These are phyloP conservation scores for Acanthamoeba healyi DNA, from an alignment of 208 protist genomes.

Conservation along the genomic window DNA sequence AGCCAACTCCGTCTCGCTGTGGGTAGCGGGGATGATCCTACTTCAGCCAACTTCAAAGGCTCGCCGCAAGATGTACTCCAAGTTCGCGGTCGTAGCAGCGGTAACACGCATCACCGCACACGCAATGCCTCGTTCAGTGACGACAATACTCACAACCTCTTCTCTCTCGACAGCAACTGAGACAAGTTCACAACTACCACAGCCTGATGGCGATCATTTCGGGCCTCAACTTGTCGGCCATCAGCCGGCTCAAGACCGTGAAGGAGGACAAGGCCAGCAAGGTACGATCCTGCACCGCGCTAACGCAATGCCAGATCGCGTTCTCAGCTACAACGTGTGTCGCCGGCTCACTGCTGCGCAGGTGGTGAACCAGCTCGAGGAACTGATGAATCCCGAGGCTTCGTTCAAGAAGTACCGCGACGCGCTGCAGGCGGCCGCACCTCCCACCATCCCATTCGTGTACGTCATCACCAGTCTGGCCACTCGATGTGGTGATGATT, in stretches of 20 bases:
- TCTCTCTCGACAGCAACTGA: constrained; percentile 23
- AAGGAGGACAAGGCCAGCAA: constrained; percentile 34
- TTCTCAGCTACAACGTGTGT: no score
- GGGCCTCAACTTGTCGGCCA: constrained; percentile 45
- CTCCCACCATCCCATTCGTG: constrained; percentile 86
- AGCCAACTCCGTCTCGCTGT: constrained; percentile 28
- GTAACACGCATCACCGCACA: no score
- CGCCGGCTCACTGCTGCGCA: constrained; percentile 79
- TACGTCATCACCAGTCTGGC: no score
- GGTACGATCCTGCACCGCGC: no score
- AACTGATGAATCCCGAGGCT: constrained; percentile 58
- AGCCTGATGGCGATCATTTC: constrained; percentile 75
- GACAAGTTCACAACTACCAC: constrained; percentile 81
- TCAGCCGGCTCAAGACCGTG: constrained; percentile 62
- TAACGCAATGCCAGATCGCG: no score
- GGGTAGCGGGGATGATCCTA: constrained; percentile 59
- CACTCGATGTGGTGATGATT: no score
- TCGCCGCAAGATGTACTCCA: constrained; percentile 19
- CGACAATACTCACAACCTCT: no score
- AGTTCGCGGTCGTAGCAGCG: constrained; percentile 50
- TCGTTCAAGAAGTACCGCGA: constrained; percentile 72
- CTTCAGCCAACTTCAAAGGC: background rate
- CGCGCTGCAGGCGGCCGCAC: constrained; percentile 60
- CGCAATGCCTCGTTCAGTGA: no score
- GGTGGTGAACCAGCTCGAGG: constrained; percentile 69